Percentiles rank a stretch among this genome's conserved stretches.
phyloP scores from a whole-genome alignment of 345 rosid genomes.

The Eucalyptus cloeziana region DNA sequence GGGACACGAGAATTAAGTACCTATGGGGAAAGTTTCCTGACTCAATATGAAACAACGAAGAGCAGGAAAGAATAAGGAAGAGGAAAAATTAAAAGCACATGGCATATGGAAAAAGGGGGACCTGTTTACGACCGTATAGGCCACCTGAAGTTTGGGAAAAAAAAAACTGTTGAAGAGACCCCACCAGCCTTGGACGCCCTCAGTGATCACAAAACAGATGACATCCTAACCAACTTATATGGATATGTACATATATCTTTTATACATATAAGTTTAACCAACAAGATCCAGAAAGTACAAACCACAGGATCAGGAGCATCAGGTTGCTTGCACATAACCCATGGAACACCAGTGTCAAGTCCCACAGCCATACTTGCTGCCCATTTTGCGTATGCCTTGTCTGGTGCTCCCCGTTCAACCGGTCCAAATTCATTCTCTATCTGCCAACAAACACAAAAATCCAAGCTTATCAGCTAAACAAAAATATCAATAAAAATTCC shows the following conservation, averaged over 20 bases:
- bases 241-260: not conserved
- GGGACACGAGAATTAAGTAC: not conserved
- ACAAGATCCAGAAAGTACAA: not conserved
- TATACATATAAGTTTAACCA: not conserved
- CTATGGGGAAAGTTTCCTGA: not conserved
- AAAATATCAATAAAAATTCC: not conserved
- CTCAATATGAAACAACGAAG: not conserved
- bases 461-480: not conserved
- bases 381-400: slow-evolving; percentile 19
- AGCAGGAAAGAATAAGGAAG: not conserved
- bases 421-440: slow-evolving; percentile 8
- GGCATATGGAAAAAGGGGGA: not conserved
- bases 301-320: slow-evolving; percentile 37
- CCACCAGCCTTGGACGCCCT: not conserved
- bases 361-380: slow-evolving; percentile 37
- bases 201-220: not conserved
- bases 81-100: not conserved
- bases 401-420: not conserved
- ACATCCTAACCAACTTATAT: not conserved
- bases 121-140: not conserved
- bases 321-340: slow-evolving; percentile 45
- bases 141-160: not conserved
- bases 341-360: slow-evolving; percentile 35
- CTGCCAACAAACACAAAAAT: not conserved
- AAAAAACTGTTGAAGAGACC: not conserved